Evolutionary conservation across 441 rosid species (phyloP).

Genomic region (Gossypium armourianum): DNA sequence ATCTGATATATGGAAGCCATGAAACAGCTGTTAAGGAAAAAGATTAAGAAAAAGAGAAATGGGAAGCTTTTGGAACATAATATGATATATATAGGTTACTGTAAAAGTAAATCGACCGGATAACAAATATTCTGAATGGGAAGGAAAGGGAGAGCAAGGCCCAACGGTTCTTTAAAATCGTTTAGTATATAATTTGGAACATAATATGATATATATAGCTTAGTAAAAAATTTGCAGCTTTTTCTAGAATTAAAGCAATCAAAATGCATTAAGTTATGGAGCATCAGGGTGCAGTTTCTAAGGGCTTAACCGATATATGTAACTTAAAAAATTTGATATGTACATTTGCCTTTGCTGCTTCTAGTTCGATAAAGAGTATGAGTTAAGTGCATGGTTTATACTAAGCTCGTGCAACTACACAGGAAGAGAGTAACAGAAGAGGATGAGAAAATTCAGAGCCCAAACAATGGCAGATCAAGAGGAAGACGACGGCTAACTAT

Average conservation of each 20-base stretch:
- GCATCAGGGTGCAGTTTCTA: not conserved
- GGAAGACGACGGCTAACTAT: not conserved
- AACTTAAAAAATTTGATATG: not conserved
- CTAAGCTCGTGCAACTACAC: not conserved
- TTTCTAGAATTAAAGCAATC: no score
- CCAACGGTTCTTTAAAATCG: no score
- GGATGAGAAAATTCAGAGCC: not conserved
- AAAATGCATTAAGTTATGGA: not conserved
- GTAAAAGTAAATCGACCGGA: not conserved
- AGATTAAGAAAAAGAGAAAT: not conserved
- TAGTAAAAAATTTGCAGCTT: no score
- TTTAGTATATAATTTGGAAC: no score
- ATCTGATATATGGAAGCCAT: not conserved
- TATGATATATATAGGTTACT: not conserved
- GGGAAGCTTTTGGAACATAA: not conserved
- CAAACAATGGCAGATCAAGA: not conserved
- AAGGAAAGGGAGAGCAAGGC: not conserved
- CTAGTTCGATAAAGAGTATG: not conserved
- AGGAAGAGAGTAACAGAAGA: not conserved
- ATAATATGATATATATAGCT: no score
- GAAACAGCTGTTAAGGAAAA: not conserved
- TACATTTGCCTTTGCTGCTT: not conserved
- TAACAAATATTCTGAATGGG: not conserved
- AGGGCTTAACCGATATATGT: not conserved
- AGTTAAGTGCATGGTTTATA: not conserved